A percentile compares a stretch with the other conserved stretches of the same genome.
phyloP scores from a whole-genome alignment of 192 early-diverging fungal genomes.

The Obelidium mucronatum region DNA sequence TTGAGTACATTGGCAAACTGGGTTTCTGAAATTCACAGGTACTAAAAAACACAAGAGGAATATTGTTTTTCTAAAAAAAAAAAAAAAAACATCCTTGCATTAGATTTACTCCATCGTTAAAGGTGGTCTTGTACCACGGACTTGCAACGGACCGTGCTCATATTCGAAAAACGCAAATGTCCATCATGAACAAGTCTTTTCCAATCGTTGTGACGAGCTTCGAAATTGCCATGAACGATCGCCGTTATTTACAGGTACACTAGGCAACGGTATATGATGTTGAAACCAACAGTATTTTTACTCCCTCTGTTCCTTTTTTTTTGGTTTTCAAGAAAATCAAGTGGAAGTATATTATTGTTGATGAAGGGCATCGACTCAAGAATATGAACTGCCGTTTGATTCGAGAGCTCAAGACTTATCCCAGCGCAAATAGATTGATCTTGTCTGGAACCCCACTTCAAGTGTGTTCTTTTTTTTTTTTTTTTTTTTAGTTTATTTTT shows the following conservation, averaged over 20 bases:
- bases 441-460: slow-evolving; percentile 94
- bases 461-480: slow-evolving; percentile 29
- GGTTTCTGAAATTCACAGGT: slow-evolving; percentile 86
- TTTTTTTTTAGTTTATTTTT: neutral
- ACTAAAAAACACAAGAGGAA: neutral
- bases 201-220: slow-evolving; percentile 92
- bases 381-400: slow-evolving; percentile 93
- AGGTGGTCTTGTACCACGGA: slow-evolving; percentile 89
- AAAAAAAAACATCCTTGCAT: neutral
- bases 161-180: slow-evolving; percentile 71
- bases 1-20: slow-evolving; percentile 92
- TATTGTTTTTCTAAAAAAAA: slow-evolving; percentile 8
- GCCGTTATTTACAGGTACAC: slow-evolving; percentile 66
- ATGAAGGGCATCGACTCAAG: slow-evolving; percentile 97
- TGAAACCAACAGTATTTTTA: too few species aligned
- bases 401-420: slow-evolving; percentile 83
- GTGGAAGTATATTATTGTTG: slow-evolving; percentile 94
- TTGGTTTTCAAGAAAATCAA: slow-evolving; percentile 48
- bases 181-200: slow-evolving; percentile 69
- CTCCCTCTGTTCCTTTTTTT: neutral
- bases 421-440: slow-evolving; percentile 84
- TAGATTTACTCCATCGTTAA: slow-evolving; percentile 80
- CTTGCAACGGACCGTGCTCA: slow-evolving; percentile 71
- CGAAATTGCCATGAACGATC: slow-evolving; percentile 87
- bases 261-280: too few species aligned